Conservation (phyloP, 306 rosid species). For the Quillaja saponaria region DNA sequence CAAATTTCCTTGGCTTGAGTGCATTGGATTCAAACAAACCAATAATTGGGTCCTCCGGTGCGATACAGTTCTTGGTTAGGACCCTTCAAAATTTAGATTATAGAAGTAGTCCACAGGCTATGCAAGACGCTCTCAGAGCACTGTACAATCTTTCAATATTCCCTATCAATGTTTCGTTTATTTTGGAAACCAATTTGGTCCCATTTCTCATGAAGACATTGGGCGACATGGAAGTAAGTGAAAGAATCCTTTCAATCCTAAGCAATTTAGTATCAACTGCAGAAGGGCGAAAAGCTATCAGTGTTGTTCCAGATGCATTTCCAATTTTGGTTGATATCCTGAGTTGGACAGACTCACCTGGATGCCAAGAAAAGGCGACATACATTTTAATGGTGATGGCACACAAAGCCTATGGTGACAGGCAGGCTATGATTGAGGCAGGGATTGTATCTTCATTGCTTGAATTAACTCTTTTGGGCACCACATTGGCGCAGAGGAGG, state of each 20-base stretch:
- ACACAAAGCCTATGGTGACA: conserved; percentile 75
- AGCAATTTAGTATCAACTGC: conserved; percentile 71
- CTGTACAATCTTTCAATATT: conserved; percentile 81
- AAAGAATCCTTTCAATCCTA: conserved; percentile 65
- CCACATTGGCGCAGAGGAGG: conserved; percentile 88
- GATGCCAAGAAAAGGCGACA: conserved; percentile 86
- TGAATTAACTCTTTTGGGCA: conserved; percentile 85
- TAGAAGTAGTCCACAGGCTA: conserved; percentile 53
- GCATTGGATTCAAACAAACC: conserved; percentile 91
- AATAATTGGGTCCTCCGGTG: conserved; percentile 90
- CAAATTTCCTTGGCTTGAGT: conserved; percentile 89
- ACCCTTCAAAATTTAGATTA: conserved; percentile 45
- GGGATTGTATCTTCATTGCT: conserved; percentile 80
- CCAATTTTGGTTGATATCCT: conserved; percentile 64
- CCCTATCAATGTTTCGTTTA: conserved; percentile 55
- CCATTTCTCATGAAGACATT: conserved; percentile 48
- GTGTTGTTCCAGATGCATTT: conserved; percentile 51
- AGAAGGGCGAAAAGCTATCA: conserved; percentile 77
- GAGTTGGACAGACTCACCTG: conserved; percentile 86
- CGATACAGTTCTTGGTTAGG: conserved; percentile 74
- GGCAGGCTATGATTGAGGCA: conserved; percentile 88
- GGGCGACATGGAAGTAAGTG: conserved; percentile 91
- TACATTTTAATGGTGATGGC: conserved; percentile 97
- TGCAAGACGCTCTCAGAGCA: conserved; percentile 88
- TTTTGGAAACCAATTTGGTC: conserved; percentile 72